A percentile compares a stretch with the other conserved stretches of the same genome.
phyloP scores from a whole-genome alignment of 2,329 filamentous ascomycete genomes.

The Colletotrichum scovillei region DNA sequence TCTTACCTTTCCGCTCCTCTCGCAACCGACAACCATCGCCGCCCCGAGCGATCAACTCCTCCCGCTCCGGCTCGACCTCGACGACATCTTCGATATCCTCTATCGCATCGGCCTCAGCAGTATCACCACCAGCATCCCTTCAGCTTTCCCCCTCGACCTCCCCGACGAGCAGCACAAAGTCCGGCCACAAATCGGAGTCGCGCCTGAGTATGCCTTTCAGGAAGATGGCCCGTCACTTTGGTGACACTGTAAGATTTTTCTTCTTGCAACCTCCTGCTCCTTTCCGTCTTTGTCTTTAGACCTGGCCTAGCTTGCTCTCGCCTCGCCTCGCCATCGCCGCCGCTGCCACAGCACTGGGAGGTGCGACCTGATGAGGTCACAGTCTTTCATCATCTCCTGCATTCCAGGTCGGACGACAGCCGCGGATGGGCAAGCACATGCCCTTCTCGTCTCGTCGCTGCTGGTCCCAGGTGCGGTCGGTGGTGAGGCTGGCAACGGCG shows the following conservation, averaged over 20 bases:
- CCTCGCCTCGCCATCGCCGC: too few species aligned
- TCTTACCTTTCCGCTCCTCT: slow-evolving; percentile 26
- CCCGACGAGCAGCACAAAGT: slow-evolving; percentile 17
- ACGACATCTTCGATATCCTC: slow-evolving; percentile 5
- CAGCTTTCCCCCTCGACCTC: slow-evolving; percentile 8
- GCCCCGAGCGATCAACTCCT: background rate
- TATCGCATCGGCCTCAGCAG: background rate
- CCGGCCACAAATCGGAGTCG: slow-evolving; percentile 34
- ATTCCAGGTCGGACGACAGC: slow-evolving; percentile 10
- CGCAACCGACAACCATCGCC: slow-evolving; percentile 6
- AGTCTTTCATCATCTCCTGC: background rate
- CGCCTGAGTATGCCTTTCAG: slow-evolving; percentile 43
- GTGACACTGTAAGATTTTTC: slow-evolving; percentile 54
- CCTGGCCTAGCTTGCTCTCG: background rate
- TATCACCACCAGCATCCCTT: background rate
- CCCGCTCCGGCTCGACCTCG: slow-evolving; percentile 7
- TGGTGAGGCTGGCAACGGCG: background rate
- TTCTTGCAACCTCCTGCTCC: slow-evolving; percentile 21
- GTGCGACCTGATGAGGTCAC: background rate
- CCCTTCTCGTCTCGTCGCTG: background rate
- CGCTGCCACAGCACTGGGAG: background rate
- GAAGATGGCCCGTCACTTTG: slow-evolving; percentile 58
- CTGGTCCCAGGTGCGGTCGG: background rate
- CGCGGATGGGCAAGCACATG: background rate
- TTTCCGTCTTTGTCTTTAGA: slow-evolving; percentile 15